Evolutionary conservation across 1,284 basidiomycete species (phyloP), one percentile per base, ranked within the genome.

Genomic region (Laetiporus sulphureus): DNA sequence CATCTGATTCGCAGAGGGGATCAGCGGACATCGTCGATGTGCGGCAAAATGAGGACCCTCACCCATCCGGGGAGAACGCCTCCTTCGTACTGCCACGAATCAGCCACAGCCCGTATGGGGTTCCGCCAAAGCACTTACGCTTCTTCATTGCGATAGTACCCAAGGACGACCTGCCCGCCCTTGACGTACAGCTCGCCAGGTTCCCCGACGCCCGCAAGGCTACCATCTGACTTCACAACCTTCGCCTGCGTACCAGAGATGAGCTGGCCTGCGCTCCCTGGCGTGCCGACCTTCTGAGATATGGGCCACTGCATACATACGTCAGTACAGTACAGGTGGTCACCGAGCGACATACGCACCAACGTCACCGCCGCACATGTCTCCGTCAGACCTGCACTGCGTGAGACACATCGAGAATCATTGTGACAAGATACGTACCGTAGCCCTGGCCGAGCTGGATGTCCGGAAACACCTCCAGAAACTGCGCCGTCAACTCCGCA

Each of bases 391-490:
- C 61, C 66, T 54, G 18, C n/a, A n/a, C n/a, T n/a, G n/a, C n/a
- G n/a, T 18, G 13, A 27, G 16, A 10, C 20, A 29, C 5, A 32
- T 8, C 4, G 13, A 32, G 38, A 20, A 23, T 32, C 23, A 3
- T 20, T 22, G 21, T n/a, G 5, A 31, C 10, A 4, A 2, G 5
- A 8, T 30, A 4, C 11, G 20, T 10, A 71, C 82, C 83, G 54
- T 82, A 85, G 3, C 72, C 79, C 57, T 86, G 83, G 3, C 78
- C 79, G 38, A 85, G 71, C 16, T 70, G 61, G 1, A 73, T 71
- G n/a, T 74, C 60, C 0, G 83, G 82, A 13, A 89, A 59, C 23
- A 81, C 56, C 21, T 67, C 60, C 33, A 72, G 61, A n/a, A 86
- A 56, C 47, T 77, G 69, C 23, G 66, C 49, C 37, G 72, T 77